Evolutionary conservation across 495 filamentous ascomycete genomes (phyloP), one percentile per base, ranked within the genome.

Genomic region (Margaritispora aquatica): DNA sequence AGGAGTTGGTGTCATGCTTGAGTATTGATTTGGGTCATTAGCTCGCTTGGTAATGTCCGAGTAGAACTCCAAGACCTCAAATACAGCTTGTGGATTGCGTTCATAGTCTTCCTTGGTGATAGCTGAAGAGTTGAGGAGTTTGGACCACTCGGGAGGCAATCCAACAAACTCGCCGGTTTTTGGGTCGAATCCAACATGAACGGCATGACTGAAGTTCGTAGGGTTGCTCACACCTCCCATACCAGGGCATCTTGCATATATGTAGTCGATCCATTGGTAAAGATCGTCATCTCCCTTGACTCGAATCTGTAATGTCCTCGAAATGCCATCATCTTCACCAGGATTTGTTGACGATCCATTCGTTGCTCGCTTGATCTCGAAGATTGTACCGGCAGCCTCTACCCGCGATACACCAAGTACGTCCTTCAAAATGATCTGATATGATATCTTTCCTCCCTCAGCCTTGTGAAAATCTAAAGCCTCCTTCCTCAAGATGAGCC

Each of bases 201-300:
- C 90, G 19, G 91, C 87, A 70, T 98, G 94, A 21, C 87, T 89
- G 73, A 98, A 97, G 72, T 96, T 96, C 55, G 95, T 96, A 2
- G 94, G 94, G 71, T 96, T 96, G 74, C 92, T 96, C 9, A 98
- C 95, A 59, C 94, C 94, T 49, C 94, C 92, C 90, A 96, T 96
- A 50, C 90, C 93, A 1, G 94, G 94, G 69, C 92, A 97, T 60
- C 94, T 87, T 59, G 90, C 89, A 69, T 96, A 97, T 62, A 98
- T 94, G 70, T 89, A 88, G 70, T 98, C 94, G 58, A 96, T 96
- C 94, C 94, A 98, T 54, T 95, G 90, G 69, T 98, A 98, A 34
- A 97, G 84, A 63, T 98, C 94, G 63, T 96, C 92, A 61, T 97
- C 95, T 21, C 83, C 86, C 68, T 96, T 96, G 62, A 97, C 88